These are phyloP conservation scores for Mycena galericulata DNA, from an alignment of 768 basidiomycete genomes.

Conservation along the genomic window DNA sequence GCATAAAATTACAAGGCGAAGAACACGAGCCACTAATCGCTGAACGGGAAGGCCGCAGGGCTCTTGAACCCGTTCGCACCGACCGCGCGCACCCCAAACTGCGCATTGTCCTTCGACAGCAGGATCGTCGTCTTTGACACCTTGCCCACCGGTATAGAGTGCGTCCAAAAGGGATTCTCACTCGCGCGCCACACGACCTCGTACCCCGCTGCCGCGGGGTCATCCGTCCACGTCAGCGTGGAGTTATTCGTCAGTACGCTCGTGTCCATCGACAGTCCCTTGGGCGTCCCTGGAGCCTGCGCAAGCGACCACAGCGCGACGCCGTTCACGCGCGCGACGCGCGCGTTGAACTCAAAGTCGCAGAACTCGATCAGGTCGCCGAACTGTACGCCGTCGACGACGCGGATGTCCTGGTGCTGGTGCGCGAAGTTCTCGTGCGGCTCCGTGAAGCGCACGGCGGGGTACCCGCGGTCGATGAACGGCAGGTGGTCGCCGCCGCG, in stretches of 20 bases:
- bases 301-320: conserved; percentile 68
- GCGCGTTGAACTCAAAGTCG: conserved; percentile 64
- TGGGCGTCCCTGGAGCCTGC: conserved; percentile 66
- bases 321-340: conserved; percentile 64
- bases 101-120: conserved; percentile 64
- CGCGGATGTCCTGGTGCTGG: conserved; percentile 67
- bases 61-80: conserved; percentile 65
- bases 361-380: conserved; percentile 66
- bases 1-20: background rate
- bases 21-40: background rate
- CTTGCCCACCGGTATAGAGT: conserved; percentile 61
- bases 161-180: conserved; percentile 60
- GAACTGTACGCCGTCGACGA: conserved; percentile 63
- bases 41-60: conserved; percentile 56
- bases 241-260: conserved; percentile 66
- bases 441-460: conserved; percentile 68
- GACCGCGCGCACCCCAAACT: conserved; percentile 62
- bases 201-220: conserved; percentile 58
- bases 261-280: conserved; percentile 59
- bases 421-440: conserved; percentile 69
- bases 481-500: conserved; percentile 67
- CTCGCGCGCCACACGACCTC: conserved; percentile 65
- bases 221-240: conserved; percentile 59
- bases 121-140: conserved; percentile 54
- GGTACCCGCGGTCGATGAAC: conserved; percentile 62